Conservation (phyloP, 192 early-diverging fungal species). For the Coemansia sp. region DNA sequence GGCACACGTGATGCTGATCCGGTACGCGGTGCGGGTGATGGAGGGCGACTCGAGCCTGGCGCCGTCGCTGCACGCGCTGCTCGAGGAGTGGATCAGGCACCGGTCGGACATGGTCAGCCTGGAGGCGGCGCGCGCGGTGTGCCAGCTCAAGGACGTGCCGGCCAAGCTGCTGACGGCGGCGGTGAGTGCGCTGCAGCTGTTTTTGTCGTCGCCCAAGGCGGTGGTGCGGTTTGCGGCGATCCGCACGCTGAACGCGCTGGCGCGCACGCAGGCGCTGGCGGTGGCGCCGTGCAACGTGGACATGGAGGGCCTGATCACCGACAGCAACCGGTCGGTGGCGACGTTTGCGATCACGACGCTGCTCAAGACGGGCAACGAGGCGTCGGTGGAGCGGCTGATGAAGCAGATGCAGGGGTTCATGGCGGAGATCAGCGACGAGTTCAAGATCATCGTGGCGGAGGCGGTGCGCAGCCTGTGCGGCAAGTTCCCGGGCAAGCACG, state of each 20-base stretch:
- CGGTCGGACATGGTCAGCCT: conserved; percentile 98
- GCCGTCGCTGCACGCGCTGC: conserved; percentile 70
- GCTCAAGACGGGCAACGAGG: conserved; percentile 98
- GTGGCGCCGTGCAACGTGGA: conserved; percentile 97
- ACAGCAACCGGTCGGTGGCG: conserved; percentile 95
- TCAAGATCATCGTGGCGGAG: conserved; percentile 99
- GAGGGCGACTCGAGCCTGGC: conserved; percentile 70
- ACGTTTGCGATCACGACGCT: conserved; percentile 99
- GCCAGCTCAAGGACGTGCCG: conserved; percentile 83
- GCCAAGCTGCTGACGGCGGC: conserved; percentile 89
- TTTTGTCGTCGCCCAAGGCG: conserved; percentile 91
- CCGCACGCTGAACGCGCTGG: conserved; percentile 92
- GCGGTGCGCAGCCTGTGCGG: conserved; percentile 95
- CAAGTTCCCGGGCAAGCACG: conserved; percentile 97
- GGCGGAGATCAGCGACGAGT: conserved; percentile 98
- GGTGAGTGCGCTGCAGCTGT: conserved; percentile 91
- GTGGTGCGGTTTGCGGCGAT: conserved; percentile 97
- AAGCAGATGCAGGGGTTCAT: conserved; percentile 99
- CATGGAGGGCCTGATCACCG: conserved; percentile 97
- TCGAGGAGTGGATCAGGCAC: conserved; percentile 92
- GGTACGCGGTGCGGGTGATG: conserved; percentile 90
- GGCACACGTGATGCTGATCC: conserved; percentile 91
- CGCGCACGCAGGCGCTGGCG: conserved; percentile 86
- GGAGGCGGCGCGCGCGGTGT: conserved; percentile 97
- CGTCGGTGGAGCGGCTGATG: conserved; percentile 97